These are phyloP conservation scores for Pestalotiopsis sp. DNA, from an alignment of 2,329 filamentous ascomycete species.

Conservation along the genomic window DNA sequence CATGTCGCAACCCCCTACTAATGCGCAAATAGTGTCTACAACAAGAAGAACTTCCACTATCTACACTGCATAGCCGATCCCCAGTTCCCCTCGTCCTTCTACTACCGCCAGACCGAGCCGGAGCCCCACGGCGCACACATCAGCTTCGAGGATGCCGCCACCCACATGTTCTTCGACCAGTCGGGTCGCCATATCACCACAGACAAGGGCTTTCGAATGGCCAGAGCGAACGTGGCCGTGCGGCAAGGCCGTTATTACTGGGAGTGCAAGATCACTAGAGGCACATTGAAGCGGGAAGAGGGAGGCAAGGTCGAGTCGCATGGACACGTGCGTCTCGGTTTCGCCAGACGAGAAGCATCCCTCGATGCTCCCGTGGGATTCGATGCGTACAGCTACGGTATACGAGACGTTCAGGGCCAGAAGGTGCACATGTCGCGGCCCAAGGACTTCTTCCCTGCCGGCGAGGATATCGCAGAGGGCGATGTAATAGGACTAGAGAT, in stretches of 20 bases:
- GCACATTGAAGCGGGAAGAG: conserved; percentile 56
- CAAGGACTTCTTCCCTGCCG: conserved; percentile 82
- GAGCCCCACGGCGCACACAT: conserved; percentile 82
- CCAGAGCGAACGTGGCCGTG: conserved; percentile 85
- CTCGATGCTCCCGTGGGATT: conserved; percentile 84
- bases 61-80: conserved; percentile 90
- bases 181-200: conserved; percentile 80
- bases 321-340: conserved; percentile 81
- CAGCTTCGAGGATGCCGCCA: conserved; percentile 89
- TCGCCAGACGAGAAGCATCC: conserved; percentile 78
- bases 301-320: conserved; percentile 49
- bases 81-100: conserved; percentile 80
- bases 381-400: conserved; percentile 90
- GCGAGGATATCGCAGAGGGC: conserved; percentile 80
- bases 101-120: conserved; percentile 86
- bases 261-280: conserved; percentile 86
- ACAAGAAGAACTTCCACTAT: conserved; percentile 81
- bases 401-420: conserved; percentile 87
- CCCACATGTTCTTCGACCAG: conserved; percentile 80
- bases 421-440: conserved; percentile 92
- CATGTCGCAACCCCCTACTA: conserved; percentile 10
- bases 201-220: conserved; percentile 90
- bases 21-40: conserved; percentile 50
- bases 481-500: conserved; percentile 92
- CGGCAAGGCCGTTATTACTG: conserved; percentile 92